Base-by-base conservation (phyloP, 108 stramenopile species). In the Nitzschia palea region DNA sequence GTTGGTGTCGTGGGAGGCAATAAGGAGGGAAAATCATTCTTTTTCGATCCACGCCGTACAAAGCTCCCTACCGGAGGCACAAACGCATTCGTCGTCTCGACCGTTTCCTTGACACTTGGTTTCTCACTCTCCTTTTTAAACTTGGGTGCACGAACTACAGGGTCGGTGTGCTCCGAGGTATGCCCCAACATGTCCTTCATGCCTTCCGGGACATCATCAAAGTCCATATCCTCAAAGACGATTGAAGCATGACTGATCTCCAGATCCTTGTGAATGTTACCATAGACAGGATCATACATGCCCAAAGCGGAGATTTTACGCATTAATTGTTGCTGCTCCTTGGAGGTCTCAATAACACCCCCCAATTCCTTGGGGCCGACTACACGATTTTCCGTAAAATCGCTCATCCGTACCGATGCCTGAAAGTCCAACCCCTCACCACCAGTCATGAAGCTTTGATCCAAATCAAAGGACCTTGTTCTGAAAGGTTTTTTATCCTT, bases 251-350 rank as follows among this genome's bases (percentile, higher is more conserved):
- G 71, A 31, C 36, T 26, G 17, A 40, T 4, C 20, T 47, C 27
- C 59, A 60, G 40, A 17, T 53, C 48, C 14, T 61, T 60, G 34
- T 61, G 37, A 35, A 53, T 22, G n/a, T 62, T 60, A 17, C 58
- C 72, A 60, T 59, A 66, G 3, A 73, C 65, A 27, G 72, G 72
- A 42, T 73, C 72, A 17, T 73, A 68, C 57, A 73, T 58, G 18
- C 72, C 72, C 20, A 73, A 25, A 29, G 65, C 72, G 29, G 72
- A 73, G 2, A 73, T 53, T 44, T 73, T 52, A 36, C 72, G 25
- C 72, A 73, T 73, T 18, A 73, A 18, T 25, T 66, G 52, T 18
- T 53, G 63, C 28, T 59, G 64, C n/a, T 45, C 40, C n/a, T 48
- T 62, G 10, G 62, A 55, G 14, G 68, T 31, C 23, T 44, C 59